Evolutionary conservation across 177 flowering plant species (phyloP).

Genomic region (Telopea speciosissima): DNA sequence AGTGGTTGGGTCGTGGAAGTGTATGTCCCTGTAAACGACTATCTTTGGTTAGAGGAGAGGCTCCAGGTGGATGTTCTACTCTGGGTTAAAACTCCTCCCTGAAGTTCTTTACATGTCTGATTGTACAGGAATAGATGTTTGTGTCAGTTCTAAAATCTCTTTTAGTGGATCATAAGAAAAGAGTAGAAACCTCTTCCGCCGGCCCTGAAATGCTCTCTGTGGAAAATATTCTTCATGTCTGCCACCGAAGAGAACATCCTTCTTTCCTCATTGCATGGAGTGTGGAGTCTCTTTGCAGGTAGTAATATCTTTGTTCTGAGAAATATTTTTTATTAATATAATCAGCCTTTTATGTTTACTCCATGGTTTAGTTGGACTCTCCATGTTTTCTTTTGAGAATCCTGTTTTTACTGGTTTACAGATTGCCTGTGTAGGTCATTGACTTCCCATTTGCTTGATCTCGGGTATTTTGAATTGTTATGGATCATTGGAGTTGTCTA

Average conservation of each 20-base stretch:
- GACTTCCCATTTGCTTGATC: slow-evolving; percentile 1
- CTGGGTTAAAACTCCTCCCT: neutral
- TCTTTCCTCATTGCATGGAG: slow-evolving; percentile 12
- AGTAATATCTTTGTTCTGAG: slow-evolving; percentile 10
- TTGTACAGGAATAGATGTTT: neutral
- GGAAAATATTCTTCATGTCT: slow-evolving; percentile 6
- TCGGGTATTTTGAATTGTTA: neutral
- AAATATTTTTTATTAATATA: neutral
- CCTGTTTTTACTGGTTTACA: slow-evolving; percentile 2
- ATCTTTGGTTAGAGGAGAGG: neutral
- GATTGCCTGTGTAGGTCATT: neutral
- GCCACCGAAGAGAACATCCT: neutral
- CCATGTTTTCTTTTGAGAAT: neutral
- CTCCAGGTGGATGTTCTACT: neutral
- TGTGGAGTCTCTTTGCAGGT: slow-evolving; percentile 29
- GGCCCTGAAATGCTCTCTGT: slow-evolving; percentile 4
- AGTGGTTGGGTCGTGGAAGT: neutral
- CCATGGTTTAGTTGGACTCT: neutral
- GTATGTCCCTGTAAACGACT: too few relatives aligned
- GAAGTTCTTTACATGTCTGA: neutral
- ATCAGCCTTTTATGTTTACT: neutral
- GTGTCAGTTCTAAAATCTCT: neutral
- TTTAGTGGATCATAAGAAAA: neutral
- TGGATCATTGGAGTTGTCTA: neutral
- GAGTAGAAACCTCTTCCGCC: neutral